A percentile compares a stretch with the other conserved stretches of the same genome.
These are phyloP conservation scores for Trametes polyzona DNA, from an alignment of 1,284 basidiomycete genomes.

Conservation along the genomic window DNA sequence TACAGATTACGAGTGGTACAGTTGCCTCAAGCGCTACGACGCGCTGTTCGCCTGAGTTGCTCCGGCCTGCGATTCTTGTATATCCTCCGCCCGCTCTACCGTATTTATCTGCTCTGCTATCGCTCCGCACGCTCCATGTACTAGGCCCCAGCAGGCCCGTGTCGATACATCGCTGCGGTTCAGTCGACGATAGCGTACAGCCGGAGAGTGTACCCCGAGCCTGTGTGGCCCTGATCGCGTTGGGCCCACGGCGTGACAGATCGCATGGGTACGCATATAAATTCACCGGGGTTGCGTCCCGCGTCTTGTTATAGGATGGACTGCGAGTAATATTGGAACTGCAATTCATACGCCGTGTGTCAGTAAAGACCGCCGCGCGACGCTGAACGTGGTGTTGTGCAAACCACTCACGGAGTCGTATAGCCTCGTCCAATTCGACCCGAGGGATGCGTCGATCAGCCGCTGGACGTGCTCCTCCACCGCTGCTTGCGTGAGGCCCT, in stretches of 20 bases:
- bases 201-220: neutral
- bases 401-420: constrained; percentile 82
- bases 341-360: constrained; percentile 4
- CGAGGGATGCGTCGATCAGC: constrained; percentile 85
- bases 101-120: constrained; percentile 18
- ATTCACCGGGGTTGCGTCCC: neutral
- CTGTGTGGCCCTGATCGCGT: too few species aligned
- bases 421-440: constrained; percentile 90
- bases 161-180: neutral
- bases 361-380: neutral
- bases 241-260: too few species aligned
- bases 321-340: constrained; percentile 87
- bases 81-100: constrained; percentile 5
- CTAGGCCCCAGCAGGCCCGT: neutral
- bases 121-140: neutral
- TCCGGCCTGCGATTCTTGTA: neutral
- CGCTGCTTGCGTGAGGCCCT: constrained; percentile 84
- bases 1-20: constrained; percentile 80
- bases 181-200: too few species aligned
- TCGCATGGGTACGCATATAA: constrained; percentile 3
- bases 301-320: constrained; percentile 61
- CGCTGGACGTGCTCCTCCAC: constrained; percentile 90
- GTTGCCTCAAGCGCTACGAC: constrained; percentile 76
- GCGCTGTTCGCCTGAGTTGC: constrained; percentile 48
- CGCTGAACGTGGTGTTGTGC: neutral